Conservation (phyloP, 2,329 filamentous ascomycete genomes). For the Cytospora mali region DNA sequence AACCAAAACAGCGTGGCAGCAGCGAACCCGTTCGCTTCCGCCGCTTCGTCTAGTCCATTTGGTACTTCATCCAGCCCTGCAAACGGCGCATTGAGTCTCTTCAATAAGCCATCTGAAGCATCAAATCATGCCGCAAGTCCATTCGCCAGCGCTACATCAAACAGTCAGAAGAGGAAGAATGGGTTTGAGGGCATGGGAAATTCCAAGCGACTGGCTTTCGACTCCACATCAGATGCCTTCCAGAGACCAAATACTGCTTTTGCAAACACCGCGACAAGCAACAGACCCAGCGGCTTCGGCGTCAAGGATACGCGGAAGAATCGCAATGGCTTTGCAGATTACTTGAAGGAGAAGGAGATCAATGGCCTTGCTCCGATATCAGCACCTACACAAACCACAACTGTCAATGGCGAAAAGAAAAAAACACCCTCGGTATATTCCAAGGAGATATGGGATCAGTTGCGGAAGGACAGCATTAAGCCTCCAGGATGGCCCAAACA, state of each 20-base stretch:
- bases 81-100: conserved; percentile 7
- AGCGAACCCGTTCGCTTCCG: conserved; percentile 23
- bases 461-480: conserved; percentile 57
- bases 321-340: conserved; percentile 24
- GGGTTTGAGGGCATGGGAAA: conserved; percentile 20
- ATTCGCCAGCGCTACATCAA: conserved; percentile 10
- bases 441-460: conserved; percentile 53
- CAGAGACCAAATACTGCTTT: conserved; percentile 16
- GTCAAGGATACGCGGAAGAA: conserved; percentile 18
- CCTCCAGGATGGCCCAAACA: conserved; percentile 59
- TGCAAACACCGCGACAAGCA: background rate
- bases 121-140: background rate
- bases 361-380: conserved; percentile 16
- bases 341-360: conserved; percentile 8
- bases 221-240: conserved; percentile 14
- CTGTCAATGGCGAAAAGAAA: conserved; percentile 7
- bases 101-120: conserved; percentile 10
- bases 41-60: conserved; percentile 15
- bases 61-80: conserved; percentile 7
- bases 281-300: conserved; percentile 11
- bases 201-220: conserved; percentile 15
- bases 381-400: conserved; percentile 9
- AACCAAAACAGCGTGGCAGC: conserved; percentile 1
- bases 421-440: conserved; percentile 43
- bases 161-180: conserved; percentile 25